Evolutionary conservation across 164 flowering plant genomes (phyloP), one percentile per base, ranked within the genome.

Genomic region (Chloranthus sessilifolius): DNA sequence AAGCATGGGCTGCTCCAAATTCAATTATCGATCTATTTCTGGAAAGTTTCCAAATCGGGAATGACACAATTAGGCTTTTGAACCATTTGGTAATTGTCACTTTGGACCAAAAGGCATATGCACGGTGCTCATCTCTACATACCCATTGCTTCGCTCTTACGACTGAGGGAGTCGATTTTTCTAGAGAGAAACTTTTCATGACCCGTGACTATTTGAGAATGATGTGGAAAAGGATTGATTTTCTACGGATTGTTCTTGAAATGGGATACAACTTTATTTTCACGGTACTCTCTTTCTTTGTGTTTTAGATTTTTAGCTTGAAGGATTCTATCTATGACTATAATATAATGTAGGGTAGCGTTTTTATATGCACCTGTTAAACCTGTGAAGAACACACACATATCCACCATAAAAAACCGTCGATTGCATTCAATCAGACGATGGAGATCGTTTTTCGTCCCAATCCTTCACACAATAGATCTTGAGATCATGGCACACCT

Each of bases 191-290:
- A n/a, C 70, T 73, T 49, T 90, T 79, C 48, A 87, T 87, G 95
- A 73, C 80, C 8, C 64, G 72, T 16, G 72, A 71, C 45, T 90
- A 87, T 60, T 60, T 87, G 71, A 68, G 75, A 53, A 87, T 87
- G 95, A 87, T 87, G 95, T 87, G 95, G 95, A 75, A 74, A 60
- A 68, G 95, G 55, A 77, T 82, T 51, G 79, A 77, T 50, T 82
- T 87, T 53, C 65, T 87, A 26, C 60, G 78, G 1, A 49, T 74
- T 40, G 74, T 87, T 52, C 92, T 87, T 49, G 81, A 79, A 47
- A 62, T 74, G 81, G 95, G 95, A 3, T 83, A 76, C 64, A 77
- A 72, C 58, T 87, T 87, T 47, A 55, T 87, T 43, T 87, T 87
- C 77, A 80, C 95, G 73, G 91, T 83, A 81, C 49, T 21, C 35